phyloP scores from a whole-genome alignment of 2,329 filamentous ascomycete species.

The Phaeosphaeria sp. region DNA sequence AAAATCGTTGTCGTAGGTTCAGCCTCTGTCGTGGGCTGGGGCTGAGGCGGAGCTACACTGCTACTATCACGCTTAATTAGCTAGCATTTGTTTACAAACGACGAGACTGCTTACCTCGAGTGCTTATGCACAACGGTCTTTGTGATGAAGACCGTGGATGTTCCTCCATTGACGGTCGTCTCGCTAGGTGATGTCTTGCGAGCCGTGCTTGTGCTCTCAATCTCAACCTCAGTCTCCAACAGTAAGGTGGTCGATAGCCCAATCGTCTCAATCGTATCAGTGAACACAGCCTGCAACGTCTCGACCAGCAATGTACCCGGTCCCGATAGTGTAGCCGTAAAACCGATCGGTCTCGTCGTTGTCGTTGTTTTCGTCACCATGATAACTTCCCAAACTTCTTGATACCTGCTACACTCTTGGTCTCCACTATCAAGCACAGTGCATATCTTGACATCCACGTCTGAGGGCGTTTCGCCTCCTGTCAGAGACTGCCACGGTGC shows the following conservation, averaged over 20 bases:
- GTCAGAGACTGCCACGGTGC: slow-evolving; percentile 55
- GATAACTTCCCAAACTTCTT: slow-evolving; percentile 52
- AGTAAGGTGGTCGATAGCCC: slow-evolving; percentile 49
- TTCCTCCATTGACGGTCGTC: background rate
- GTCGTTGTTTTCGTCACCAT: slow-evolving; percentile 48
- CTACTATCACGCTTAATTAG: background rate
- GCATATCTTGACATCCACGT: slow-evolving; percentile 54
- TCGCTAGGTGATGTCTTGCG: slow-evolving; percentile 16
- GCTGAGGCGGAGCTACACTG: too few relatives aligned
- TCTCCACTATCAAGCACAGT: slow-evolving; percentile 43
- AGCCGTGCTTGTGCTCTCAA: slow-evolving; percentile 39
- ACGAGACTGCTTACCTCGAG: slow-evolving; percentile 12
- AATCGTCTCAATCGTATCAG: slow-evolving; percentile 47
- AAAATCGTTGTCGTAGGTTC: slow-evolving; percentile 27
- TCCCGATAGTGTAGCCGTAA: slow-evolving; percentile 49
- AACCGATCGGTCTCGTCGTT: slow-evolving; percentile 44
- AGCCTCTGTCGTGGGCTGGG: slow-evolving; percentile 14
- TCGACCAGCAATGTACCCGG: slow-evolving; percentile 47
- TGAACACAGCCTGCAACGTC: slow-evolving; percentile 49
- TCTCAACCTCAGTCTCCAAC: slow-evolving; percentile 45
- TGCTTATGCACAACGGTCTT: slow-evolving; percentile 29
- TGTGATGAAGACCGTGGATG: slow-evolving; percentile 30
- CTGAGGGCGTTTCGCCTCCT: slow-evolving; percentile 44
- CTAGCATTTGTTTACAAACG: background rate
- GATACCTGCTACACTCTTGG: slow-evolving; percentile 49